Base-by-base conservation (phyloP, 768 basidiomycete genomes). In the Pleurotus ostreatus region DNA sequence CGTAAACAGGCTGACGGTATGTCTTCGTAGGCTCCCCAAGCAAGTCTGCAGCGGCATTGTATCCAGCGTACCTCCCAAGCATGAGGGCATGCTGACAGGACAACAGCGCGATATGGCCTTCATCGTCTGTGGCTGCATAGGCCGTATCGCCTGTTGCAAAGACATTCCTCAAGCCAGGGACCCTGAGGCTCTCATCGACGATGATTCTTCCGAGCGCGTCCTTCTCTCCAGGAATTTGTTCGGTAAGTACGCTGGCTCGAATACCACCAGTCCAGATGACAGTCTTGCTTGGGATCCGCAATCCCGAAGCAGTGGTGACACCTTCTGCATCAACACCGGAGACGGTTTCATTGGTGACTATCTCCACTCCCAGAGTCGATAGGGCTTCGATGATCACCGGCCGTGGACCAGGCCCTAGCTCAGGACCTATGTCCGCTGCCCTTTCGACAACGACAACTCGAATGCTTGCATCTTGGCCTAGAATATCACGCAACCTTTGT, bases 241-340 rank as follows among this genome's bases (percentile, higher is more conserved):
- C 55, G 6, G 64, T 65, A 25, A 65, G 61, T 12, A 23, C 1
- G 41, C 55, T 60, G 5, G 64, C 64, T 2, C 60, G 62, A 56
- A 65, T 53, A 12, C 64, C 64, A 2, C 57, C 64, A 18, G 64
- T 61, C 64, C 64, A 65, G n/a, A 65, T 59, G 8, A 61, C 58
- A 7, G 64, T 63, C 40, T 59, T 62, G 54, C 55, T 58, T 4
- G 55, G 56, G 39, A 65, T 61, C 4, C 58, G 60, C 18, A 40
- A 40, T 1, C 64, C 64, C 12, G 60, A 55, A 12, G 34, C 44
- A 7, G 62, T 61, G 41, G 55, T 60, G 45, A 63, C 48, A 2
- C 62, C 64, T 4, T 57, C 60, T 2, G 59, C 48, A 34, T 65
- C 62, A 54, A 65, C 57, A 11, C 61, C 41, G 16, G 49, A 52